Percentiles rank a stretch among this genome's conserved stretches.
phyloP scores from a whole-genome alignment of 2,329 filamentous ascomycete genomes.

The Pezicula radicicola region DNA sequence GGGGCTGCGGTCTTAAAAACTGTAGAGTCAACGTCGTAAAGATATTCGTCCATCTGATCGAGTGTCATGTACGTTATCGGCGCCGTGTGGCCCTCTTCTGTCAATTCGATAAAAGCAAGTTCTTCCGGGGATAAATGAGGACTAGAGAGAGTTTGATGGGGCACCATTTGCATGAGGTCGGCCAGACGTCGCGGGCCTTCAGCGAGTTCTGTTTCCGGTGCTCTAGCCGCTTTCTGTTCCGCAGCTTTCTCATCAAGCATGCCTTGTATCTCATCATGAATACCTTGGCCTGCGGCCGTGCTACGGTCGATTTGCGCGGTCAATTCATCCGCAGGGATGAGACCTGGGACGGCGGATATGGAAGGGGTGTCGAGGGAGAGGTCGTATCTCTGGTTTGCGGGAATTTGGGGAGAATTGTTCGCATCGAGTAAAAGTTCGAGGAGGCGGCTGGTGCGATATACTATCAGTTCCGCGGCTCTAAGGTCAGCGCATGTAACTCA shows the following conservation, averaged over 20 bases:
- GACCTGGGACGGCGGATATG: slow-evolving; percentile 18
- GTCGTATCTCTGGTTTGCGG: slow-evolving; percentile 71
- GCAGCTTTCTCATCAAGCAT: slow-evolving; percentile 21
- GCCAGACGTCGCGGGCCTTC: slow-evolving; percentile 25
- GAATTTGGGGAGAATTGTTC: slow-evolving; percentile 79
- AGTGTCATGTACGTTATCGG: slow-evolving; percentile 66
- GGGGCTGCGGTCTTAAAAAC: slow-evolving; percentile 27
- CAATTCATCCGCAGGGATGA: slow-evolving; percentile 23
- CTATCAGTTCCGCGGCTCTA: background rate
- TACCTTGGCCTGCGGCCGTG: slow-evolving; percentile 21
- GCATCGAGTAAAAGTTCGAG: slow-evolving; percentile 87
- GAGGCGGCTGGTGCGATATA: slow-evolving; percentile 60
- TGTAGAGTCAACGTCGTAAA: slow-evolving; percentile 51
- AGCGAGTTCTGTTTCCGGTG: background rate
- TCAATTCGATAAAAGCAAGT: slow-evolving; percentile 31
- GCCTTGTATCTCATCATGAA: slow-evolving; percentile 22
- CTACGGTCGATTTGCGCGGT: slow-evolving; percentile 13
- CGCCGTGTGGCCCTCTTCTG: slow-evolving; percentile 45
- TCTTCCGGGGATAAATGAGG: slow-evolving; percentile 28
- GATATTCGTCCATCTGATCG: slow-evolving; percentile 71
- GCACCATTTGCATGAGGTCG: slow-evolving; percentile 17
- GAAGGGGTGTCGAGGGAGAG: slow-evolving; percentile 40
- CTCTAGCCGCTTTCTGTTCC: slow-evolving; percentile 5
- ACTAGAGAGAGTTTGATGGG: slow-evolving; percentile 19
- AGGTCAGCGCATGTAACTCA: slow-evolving; percentile 41